Percentiles rank a stretch among this genome's conserved stretches.
Evolutionary conservation across 1,139 yeast species (phyloP).

Genomic region (Blastobotrys niveus): DNA sequence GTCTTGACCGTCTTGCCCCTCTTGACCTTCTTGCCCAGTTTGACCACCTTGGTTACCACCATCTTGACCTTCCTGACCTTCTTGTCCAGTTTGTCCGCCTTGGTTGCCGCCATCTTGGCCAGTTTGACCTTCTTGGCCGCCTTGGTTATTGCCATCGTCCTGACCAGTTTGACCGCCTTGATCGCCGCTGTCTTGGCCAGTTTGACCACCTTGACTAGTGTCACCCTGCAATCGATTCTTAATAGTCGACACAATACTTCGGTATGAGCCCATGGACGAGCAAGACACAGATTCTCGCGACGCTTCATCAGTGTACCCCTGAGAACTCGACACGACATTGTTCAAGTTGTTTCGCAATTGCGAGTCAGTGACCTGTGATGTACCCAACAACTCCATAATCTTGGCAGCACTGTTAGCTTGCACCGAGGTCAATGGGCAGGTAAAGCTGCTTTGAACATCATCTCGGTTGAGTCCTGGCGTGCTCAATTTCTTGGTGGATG

Average conservation of each 20-base stretch:
- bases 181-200: no score
- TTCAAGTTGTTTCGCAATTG: neutral
- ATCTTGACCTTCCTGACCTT: neutral
- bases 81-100: no score
- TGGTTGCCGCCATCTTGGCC: neutral
- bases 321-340: neutral
- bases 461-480: neutral
- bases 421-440: constrained; percentile 3
- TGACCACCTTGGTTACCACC: neutral
- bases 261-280: neutral
- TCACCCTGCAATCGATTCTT: no score
- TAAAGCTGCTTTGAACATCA: neutral
- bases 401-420: constrained; percentile 6
- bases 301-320: neutral
- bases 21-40: neutral
- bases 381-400: constrained; percentile 1
- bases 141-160: neutral
- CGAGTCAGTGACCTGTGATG: neutral
- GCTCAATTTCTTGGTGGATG: neutral
- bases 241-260: neutral
- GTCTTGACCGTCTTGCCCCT: neutral
- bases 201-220: neutral
- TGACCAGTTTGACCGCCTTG: neutral
- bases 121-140: neutral
- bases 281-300: neutral